phyloP scores from a whole-genome alignment of 495 filamentous ascomycete genomes.

The Penicillium paradoxum region DNA sequence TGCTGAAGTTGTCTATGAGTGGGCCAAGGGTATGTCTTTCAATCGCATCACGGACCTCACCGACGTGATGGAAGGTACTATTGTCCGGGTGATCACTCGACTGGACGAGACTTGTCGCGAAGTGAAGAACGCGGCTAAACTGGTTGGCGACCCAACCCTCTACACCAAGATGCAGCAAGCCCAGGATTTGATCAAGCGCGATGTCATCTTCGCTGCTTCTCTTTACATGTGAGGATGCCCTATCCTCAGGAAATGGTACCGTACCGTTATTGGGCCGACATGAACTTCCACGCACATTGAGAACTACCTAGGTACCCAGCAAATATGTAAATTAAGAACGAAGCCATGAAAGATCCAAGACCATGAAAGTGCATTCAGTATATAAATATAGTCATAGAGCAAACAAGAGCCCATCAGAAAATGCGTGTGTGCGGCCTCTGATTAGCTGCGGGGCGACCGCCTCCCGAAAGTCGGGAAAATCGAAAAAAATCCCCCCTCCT shows the following conservation, averaged over 20 bases:
- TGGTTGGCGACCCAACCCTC: constrained; percentile 91
- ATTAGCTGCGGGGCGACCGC: constrained; percentile 44
- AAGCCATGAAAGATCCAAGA: constrained; percentile 6
- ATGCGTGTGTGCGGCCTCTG: constrained; percentile 35
- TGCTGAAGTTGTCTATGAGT: constrained; percentile 97
- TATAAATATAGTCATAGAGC: not conserved
- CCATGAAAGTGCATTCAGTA: no score
- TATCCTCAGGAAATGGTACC: not conserved
- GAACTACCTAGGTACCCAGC: not conserved
- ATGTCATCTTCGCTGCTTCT: constrained; percentile 85
- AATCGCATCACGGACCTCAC: constrained; percentile 96
- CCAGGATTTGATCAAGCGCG: constrained; percentile 94
- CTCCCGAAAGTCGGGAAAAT: constrained; percentile 31
- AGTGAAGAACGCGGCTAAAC: constrained; percentile 92
- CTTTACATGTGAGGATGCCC: constrained; percentile 59
- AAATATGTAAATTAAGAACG: not conserved
- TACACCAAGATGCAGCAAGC: constrained; percentile 94
- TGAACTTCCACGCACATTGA: not conserved
- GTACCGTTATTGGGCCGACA: not conserved
- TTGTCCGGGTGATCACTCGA: constrained; percentile 86
- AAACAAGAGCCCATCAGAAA: not conserved
- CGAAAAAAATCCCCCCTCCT: constrained; percentile 27
- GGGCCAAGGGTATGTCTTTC: constrained; percentile 96
- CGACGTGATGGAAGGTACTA: constrained; percentile 94
- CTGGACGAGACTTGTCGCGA: constrained; percentile 95